Base-by-base conservation (phyloP, 371 early-diverging fungal genomes). In the Nematocida ironsii region DNA sequence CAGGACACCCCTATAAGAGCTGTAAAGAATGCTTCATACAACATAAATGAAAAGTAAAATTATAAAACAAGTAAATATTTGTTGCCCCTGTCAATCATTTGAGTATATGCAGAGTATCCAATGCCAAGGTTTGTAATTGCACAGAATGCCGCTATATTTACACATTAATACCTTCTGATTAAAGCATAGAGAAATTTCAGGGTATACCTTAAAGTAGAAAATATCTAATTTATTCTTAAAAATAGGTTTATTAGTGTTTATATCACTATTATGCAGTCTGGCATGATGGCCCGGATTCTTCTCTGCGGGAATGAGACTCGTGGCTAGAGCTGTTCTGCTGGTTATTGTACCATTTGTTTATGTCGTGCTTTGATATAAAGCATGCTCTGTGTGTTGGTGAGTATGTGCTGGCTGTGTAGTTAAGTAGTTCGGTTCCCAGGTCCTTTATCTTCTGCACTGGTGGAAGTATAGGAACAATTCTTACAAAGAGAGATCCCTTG, bases 21-120 rank as follows among this genome's bases (percentile, higher is more conserved):
- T 13, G 60, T 68, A 27, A 68, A 52, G 39, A 68, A 68, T 47
- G 40, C n/a, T 52, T 68, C 69, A 50, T 68, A 68, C 25, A 68
- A 25, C 69, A 68, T 68, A 68, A 68, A 68, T 50, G 39, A 52
- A 50, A 68, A 68, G 54, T 52, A 68, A 68, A 68, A 68, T 50
- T 27, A 25, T 11, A 23, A 68, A 68, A 68, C 64, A 27, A n/a
- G 20, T n/a, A 62, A 44, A 62, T 62, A 62, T 44, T 62, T 27
- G 18, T 18, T 13, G 52, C 23, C 33, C 33, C 20, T 54, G 20
- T 2, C 13, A 18, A 54, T 54, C 54, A 54, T 54, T 20, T 54
- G 20, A 18, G 18, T 18, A 18, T 18, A 20, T 54, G 20, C 18
- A 54, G 3, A 54, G 13, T 18, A 13, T 54, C 54, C 20, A 54